Percentiles rank a stretch among this genome's conserved stretches.
Conservation (phyloP, 768 basidiomycete genomes). For the Trametes punicea region DNA sequence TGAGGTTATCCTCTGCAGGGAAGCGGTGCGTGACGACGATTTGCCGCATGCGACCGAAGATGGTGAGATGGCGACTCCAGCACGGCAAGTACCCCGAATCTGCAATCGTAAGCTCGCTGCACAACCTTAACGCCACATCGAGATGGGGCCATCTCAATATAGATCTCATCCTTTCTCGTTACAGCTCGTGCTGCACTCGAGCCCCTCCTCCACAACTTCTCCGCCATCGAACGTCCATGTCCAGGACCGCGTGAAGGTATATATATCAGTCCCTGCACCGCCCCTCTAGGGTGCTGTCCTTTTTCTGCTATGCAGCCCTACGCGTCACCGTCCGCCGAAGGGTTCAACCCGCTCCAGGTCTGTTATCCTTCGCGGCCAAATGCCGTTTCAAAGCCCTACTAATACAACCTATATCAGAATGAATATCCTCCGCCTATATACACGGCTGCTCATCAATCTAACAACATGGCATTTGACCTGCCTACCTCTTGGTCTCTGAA, state of each 20-base stretch:
- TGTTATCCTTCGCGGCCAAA: neutral
- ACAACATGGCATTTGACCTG: neutral
- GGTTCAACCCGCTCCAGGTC: neutral
- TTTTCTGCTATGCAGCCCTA: conserved; percentile 9
- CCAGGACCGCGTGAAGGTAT: neutral
- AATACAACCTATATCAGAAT: neutral
- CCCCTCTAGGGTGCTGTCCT: neutral
- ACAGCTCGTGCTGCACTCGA: neutral
- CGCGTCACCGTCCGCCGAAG: neutral
- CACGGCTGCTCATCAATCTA: neutral
- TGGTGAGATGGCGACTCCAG: neutral
- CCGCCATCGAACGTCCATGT: neutral
- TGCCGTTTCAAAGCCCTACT: neutral
- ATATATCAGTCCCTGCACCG: neutral
- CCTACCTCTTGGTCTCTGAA: neutral
- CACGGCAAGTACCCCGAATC: conserved; percentile 10
- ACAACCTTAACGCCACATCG: conserved; percentile 22
- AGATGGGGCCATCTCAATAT: conserved; percentile 1
- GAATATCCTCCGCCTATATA: neutral
- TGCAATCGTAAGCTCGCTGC: neutral
- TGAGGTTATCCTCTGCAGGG: conserved; percentile 1
- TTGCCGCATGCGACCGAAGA: neutral
- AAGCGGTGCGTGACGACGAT: neutral
- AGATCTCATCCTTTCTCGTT: conserved; percentile 1
- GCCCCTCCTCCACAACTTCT: neutral